Percentiles rank a stretch among this genome's conserved stretches.
Evolutionary conservation across 805 yeast genomes (phyloP).

Genomic region (Vanderwaltozyma verrucispora): DNA sequence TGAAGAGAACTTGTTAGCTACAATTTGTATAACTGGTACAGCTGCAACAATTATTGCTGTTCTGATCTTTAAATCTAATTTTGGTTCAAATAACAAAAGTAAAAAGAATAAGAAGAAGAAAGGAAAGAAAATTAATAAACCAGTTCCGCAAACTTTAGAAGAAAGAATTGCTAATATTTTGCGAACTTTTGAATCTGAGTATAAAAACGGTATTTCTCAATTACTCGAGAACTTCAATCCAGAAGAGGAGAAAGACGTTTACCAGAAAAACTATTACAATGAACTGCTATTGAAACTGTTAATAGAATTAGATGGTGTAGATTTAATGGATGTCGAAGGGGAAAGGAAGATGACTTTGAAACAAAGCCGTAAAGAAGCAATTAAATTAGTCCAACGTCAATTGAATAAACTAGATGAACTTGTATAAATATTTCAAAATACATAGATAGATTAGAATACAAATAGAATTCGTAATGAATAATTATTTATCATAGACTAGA

Average conservation of each 20-base stretch:
- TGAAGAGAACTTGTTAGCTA: neutral
- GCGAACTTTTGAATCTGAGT: slow-evolving; percentile 19
- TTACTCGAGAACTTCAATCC: slow-evolving; percentile 15
- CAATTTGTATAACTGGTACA: slow-evolving; percentile 1
- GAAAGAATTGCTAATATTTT: slow-evolving; percentile 19
- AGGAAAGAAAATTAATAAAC: slow-evolving; percentile 4
- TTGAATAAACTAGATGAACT: slow-evolving; percentile 43
- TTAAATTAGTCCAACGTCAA: slow-evolving; percentile 49
- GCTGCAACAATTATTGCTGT: slow-evolving; percentile 1
- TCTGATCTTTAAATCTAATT: neutral
- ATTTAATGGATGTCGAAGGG: slow-evolving; percentile 30
- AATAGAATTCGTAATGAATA: no score
- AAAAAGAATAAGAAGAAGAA: slow-evolving; percentile 3
- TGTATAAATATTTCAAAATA: slow-evolving; percentile 1
- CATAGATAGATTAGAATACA: no score
- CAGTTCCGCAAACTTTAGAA: slow-evolving; percentile 17
- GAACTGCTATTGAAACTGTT: slow-evolving; percentile 59
- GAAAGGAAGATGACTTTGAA: slow-evolving; percentile 41
- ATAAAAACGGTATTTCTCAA: slow-evolving; percentile 13
- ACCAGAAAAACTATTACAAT: slow-evolving; percentile 47
- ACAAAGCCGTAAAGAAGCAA: slow-evolving; percentile 45
- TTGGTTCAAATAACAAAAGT: neutral
- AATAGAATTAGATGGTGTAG: slow-evolving; percentile 57
- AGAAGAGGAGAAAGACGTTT: slow-evolving; percentile 24
- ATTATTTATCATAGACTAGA: no score